phyloP scores from a whole-genome alignment of 176 grass and related monocot genomes.

The Chloris gayana region DNA sequence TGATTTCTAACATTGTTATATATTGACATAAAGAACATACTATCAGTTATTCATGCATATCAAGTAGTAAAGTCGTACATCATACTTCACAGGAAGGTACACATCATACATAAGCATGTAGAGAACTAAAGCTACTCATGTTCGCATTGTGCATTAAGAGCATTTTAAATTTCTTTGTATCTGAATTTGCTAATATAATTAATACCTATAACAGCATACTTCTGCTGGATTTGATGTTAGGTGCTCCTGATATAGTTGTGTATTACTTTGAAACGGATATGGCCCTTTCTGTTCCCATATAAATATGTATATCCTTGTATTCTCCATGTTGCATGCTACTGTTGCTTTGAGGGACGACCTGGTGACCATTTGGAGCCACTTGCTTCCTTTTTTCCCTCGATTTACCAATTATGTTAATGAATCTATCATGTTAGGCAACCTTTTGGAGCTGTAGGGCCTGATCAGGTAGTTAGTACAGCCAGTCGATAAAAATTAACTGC shows the following conservation, averaged over 20 bases:
- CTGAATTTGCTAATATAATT: background rate
- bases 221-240: constrained; percentile 20
- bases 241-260: background rate
- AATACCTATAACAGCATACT: background rate
- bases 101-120: background rate
- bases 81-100: background rate
- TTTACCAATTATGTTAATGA: constrained; percentile 17
- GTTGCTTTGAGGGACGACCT: constrained; percentile 19
- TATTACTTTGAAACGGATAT: background rate
- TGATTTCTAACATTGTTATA: background rate
- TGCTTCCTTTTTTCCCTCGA: constrained; percentile 2
- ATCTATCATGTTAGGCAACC: background rate
- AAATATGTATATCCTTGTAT: background rate
- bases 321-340: constrained; percentile 10
- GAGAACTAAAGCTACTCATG: background rate
- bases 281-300: too few species aligned
- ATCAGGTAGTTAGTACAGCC: background rate
- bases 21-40: background rate
- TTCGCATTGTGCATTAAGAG: background rate
- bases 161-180: too few species aligned
- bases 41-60: background rate
- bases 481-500: constrained; percentile 36
- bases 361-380: background rate
- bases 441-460: constrained; percentile 17
- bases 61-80: background rate